Percentiles rank a stretch among this genome's conserved stretches.
Evolutionary conservation across 495 filamentous ascomycete species (phyloP).

Genomic region (Lasiosphaeria miniovina): DNA sequence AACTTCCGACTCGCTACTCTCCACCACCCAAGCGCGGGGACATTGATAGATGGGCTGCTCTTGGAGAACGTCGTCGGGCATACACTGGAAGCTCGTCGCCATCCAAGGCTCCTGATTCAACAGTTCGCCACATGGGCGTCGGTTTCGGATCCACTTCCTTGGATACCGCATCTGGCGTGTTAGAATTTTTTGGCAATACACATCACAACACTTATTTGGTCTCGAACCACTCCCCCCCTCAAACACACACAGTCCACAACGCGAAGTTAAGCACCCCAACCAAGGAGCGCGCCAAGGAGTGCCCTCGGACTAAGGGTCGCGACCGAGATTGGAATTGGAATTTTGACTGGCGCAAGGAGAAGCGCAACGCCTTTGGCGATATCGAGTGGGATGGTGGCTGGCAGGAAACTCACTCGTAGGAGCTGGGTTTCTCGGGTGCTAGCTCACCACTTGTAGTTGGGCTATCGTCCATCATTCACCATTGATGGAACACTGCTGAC

Average conservation of each 20-base stretch:
- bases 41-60: conserved; percentile 81
- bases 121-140: conserved; percentile 33
- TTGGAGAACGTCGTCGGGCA: conserved; percentile 76
- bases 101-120: conserved; percentile 42
- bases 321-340: conserved; percentile 57
- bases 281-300: conserved; percentile 48
- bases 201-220: conserved; percentile 25
- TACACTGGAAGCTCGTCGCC: conserved; percentile 46
- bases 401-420: conserved; percentile 55
- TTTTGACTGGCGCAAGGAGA: conserved; percentile 63
- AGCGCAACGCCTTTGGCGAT: conserved; percentile 65
- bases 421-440: conserved; percentile 29
- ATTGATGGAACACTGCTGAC: conserved; percentile 19
- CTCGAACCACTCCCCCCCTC: conserved; percentile 24
- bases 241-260: conserved; percentile 16
- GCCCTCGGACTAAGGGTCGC: conserved; percentile 46
- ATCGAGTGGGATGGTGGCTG: conserved; percentile 89
- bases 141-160: conserved; percentile 32
- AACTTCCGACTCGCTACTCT: conserved; percentile 47
- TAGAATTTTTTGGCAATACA: conserved; percentile 28
- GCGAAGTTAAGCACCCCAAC: conserved; percentile 30
- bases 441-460: conserved; percentile 55
- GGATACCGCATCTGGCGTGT: conserved; percentile 34
- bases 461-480: conserved; percentile 26
- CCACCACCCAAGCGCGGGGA: conserved; percentile 48